Evolutionary conservation across 2,329 filamentous ascomycete genomes (phyloP).

Genomic region (Fusarium equiseti): DNA sequence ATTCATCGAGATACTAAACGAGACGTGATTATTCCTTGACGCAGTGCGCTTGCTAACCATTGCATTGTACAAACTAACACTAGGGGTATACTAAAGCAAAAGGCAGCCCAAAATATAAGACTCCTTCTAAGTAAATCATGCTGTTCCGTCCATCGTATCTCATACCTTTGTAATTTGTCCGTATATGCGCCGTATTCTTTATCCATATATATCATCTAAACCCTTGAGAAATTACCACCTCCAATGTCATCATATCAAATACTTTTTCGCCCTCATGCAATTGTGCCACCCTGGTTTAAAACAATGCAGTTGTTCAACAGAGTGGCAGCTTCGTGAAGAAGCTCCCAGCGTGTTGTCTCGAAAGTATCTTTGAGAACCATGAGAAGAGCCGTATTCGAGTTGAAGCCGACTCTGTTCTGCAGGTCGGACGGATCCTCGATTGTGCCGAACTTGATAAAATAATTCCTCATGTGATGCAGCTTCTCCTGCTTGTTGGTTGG

Average conservation of each 20-base stretch:
- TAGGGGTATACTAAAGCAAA: constrained; percentile 50
- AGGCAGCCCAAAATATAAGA: constrained; percentile 33
- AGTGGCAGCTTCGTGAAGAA: constrained; percentile 87
- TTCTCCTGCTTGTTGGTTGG: constrained; percentile 74
- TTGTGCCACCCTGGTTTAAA: constrained; percentile 50
- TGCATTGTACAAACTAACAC: constrained; percentile 34
- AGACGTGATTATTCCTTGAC: background rate
- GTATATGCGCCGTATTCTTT: constrained; percentile 20
- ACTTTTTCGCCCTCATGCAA: constrained; percentile 29
- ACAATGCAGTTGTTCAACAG: constrained; percentile 83
- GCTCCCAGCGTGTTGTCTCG: constrained; percentile 85
- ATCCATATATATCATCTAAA: constrained; percentile 9
- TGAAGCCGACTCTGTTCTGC: constrained; percentile 78
- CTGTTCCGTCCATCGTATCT: constrained; percentile 24
- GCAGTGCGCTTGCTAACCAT: background rate
- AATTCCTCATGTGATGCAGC: constrained; percentile 82
- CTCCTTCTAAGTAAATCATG: constrained; percentile 36
- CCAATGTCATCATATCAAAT: background rate
- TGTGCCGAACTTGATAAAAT: constrained; percentile 77
- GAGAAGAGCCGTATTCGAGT: constrained; percentile 83
- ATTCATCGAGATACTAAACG: background rate
- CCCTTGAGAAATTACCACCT: background rate
- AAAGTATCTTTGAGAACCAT: constrained; percentile 87
- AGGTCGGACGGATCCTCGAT: constrained; percentile 83
- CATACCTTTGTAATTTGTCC: constrained; percentile 10